phyloP scores from a whole-genome alignment of 805 yeast genomes.

The Monosporozyma siamensis region DNA sequence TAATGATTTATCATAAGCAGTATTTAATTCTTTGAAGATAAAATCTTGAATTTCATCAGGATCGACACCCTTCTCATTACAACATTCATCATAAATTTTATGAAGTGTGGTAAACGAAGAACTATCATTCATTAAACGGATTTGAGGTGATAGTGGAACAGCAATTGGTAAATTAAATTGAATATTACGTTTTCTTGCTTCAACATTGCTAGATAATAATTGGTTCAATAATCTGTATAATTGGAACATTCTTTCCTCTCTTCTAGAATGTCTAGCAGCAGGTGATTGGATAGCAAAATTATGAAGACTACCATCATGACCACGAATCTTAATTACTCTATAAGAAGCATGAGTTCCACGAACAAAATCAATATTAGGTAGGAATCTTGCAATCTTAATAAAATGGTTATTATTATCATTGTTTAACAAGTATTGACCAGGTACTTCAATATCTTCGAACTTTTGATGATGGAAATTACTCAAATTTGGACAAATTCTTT shows the following conservation, averaged over 20 bases:
- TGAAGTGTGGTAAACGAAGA: conserved; percentile 67
- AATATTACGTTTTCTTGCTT: conserved; percentile 77
- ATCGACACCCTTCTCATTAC: conserved; percentile 59
- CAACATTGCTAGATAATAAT: conserved; percentile 69
- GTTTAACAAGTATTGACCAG: conserved; percentile 88
- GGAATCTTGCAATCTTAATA: conserved; percentile 83
- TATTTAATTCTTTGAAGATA: conserved; percentile 74
- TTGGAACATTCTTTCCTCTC: conserved; percentile 92
- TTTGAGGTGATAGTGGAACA: conserved; percentile 89
- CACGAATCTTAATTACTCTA: conserved; percentile 80
- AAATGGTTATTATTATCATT: conserved; percentile 86
- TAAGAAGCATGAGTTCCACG: conserved; percentile 88
- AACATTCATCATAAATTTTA: conserved; percentile 77
- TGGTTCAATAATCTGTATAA: conserved; percentile 83
- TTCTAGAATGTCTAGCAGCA: conserved; percentile 92
- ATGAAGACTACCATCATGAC: conserved; percentile 87
- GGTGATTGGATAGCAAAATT: conserved; percentile 96
- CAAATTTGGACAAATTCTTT: conserved; percentile 86
- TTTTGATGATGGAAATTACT: conserved; percentile 97
- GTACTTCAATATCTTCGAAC: conserved; percentile 94
- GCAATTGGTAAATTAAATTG: conserved; percentile 84
- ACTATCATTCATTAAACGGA: conserved; percentile 80
- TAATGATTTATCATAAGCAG: conserved; percentile 86
- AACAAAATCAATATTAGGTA: conserved; percentile 79
- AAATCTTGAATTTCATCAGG: conserved; percentile 88